These are phyloP conservation scores for Fusarium sp. DNA, from an alignment of 2,329 filamentous ascomycete species.

Conservation along the genomic window DNA sequence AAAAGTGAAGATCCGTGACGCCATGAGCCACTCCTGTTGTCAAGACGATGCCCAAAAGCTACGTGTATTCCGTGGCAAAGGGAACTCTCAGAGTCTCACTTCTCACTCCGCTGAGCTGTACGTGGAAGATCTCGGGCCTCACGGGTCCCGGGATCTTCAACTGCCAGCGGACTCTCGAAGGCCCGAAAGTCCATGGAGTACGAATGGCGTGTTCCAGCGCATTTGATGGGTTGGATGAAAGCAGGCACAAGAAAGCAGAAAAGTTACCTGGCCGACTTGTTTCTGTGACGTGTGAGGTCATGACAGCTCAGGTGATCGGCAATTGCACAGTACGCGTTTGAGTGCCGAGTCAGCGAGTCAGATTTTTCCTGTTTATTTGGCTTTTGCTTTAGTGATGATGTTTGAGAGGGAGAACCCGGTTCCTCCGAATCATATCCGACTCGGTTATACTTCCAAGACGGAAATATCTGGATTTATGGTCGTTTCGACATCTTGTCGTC, in stretches of 20 bases:
- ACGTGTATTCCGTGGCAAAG: conserved; percentile 24
- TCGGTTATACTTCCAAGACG: neutral
- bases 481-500: conserved; percentile 17
- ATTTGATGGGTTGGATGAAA: neutral
- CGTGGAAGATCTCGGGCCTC: conserved; percentile 12
- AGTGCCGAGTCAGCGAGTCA: conserved; percentile 12
- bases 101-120: neutral
- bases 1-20: conserved; percentile 29
- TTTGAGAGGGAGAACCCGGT: conserved; percentile 11
- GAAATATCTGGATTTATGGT: neutral
- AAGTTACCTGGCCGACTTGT: conserved; percentile 5
- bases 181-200: conserved; percentile 19
- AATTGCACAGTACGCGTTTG: conserved; percentile 5
- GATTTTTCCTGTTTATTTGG: conserved; percentile 23
- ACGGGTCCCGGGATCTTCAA: neutral
- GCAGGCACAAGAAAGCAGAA: neutral
- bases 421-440: conserved; percentile 6
- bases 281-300: conserved; percentile 21
- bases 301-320: conserved; percentile 18
- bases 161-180: conserved; percentile 16
- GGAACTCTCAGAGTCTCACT: neutral
- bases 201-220: neutral
- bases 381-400: conserved; percentile 1
- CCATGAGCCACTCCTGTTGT: conserved; percentile 19
- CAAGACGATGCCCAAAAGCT: conserved; percentile 10